A percentile compares a stretch with the other conserved stretches of the same genome.
Conservation (phyloP, 1,139 yeast genomes). For the Geotrichum citri-aurantii region DNA sequence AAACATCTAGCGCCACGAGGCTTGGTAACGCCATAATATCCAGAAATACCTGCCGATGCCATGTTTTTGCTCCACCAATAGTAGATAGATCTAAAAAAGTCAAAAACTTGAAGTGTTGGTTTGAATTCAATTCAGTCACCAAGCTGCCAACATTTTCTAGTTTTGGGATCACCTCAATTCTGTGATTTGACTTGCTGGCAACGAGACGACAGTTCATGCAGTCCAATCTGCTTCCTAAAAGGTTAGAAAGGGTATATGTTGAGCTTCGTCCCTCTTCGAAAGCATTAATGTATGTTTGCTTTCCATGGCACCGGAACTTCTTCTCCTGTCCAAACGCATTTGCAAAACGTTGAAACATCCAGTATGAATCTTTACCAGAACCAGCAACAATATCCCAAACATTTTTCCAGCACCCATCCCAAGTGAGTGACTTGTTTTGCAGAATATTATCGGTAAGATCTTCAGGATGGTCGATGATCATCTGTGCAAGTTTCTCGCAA, state of each 20-base stretch:
- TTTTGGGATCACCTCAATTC: conserved; percentile 16
- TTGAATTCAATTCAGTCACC: conserved; percentile 13
- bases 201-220: conserved; percentile 14
- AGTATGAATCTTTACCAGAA: conserved; percentile 27
- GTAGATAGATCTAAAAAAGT: conserved; percentile 23
- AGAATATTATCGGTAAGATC: conserved; percentile 10
- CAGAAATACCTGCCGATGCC: conserved; percentile 16
- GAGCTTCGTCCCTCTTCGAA: background rate
- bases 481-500: conserved; percentile 3
- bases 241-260: background rate
- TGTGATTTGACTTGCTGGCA: conserved; percentile 16
- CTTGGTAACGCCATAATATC: conserved; percentile 20
- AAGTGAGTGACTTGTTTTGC: conserved; percentile 3
- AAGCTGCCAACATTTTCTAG: conserved; percentile 10
- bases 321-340: conserved; percentile 21
- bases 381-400: conserved; percentile 27
- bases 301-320: conserved; percentile 24
- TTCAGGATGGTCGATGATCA: conserved; percentile 7
- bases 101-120: conserved; percentile 14
- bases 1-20: conserved; percentile 26
- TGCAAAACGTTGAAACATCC: conserved; percentile 25
- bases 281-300: conserved; percentile 6
- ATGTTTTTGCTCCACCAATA: background rate
- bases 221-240: background rate
- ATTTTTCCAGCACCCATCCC: conserved; percentile 22